A percentile compares a stretch with the other conserved stretches of the same genome.
These are phyloP conservation scores for Penicillium bialowiezense DNA, from an alignment of 495 filamentous ascomycete species.

Conservation along the genomic window DNA sequence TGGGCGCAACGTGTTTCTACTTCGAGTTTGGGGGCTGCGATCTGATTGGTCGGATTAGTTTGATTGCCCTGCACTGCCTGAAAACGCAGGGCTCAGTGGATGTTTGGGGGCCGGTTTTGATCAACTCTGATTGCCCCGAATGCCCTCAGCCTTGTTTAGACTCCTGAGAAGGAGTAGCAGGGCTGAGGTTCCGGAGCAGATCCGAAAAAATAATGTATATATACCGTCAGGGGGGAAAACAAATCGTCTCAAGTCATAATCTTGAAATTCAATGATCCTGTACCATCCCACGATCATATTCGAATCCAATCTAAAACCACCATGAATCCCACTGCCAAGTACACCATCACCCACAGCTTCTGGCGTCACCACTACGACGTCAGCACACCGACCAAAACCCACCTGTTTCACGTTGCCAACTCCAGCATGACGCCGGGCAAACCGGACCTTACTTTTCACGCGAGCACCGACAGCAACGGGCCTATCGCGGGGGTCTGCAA, in stretches of 20 bases:
- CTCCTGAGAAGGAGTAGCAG: neutral
- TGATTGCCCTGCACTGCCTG: neutral
- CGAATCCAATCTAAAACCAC: slow-evolving; percentile 2
- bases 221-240: too few relatives aligned
- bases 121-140: neutral
- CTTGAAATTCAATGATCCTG: too few relatives aligned
- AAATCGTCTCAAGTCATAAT: too few relatives aligned
- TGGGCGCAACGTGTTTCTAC: neutral
- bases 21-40: neutral
- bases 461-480: slow-evolving; percentile 20
- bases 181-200: neutral
- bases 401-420: slow-evolving; percentile 29
- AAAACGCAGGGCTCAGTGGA: neutral
- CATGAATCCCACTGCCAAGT: slow-evolving; percentile 2
- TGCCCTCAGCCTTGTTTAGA: neutral
- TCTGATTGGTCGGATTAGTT: neutral
- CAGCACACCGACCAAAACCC: slow-evolving; percentile 14
- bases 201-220: neutral
- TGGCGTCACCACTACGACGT: slow-evolving; percentile 30
- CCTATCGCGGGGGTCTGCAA: slow-evolving; percentile 30
- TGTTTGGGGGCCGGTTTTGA: neutral
- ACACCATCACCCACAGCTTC: slow-evolving; percentile 26
- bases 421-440: slow-evolving; percentile 26
- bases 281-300: neutral
- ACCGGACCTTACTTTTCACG: slow-evolving; percentile 34